Base-by-base conservation (phyloP, 495 filamentous ascomycete genomes). In the Talaromyces adpressus region DNA sequence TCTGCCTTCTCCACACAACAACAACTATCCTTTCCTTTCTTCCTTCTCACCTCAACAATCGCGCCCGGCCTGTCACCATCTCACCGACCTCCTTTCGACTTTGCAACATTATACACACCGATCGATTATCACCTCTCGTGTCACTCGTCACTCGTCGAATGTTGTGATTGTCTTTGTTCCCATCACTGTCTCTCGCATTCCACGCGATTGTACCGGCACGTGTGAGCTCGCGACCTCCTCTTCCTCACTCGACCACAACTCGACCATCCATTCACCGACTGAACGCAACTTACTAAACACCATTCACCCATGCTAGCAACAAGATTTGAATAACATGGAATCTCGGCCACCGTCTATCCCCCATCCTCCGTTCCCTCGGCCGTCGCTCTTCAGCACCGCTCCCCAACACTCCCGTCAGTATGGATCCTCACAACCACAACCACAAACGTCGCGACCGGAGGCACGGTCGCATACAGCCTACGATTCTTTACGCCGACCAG, bases 381-480 rank as follows among this genome's bases (percentile, higher is more conserved):
- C 72, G 4, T 68, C 72, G 8, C 67, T 70, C 16, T 63, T 71
- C 22, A 66, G 66, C 22, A 65, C 66, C 12, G 72, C 72, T 60
- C 67, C 66, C 23, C 61, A 69, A 23, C 67, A 66, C 29, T 53
- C 70, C 51, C 69, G 62, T 54, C 65, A 59, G 52, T 72, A 63
- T 62, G 64, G 47, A 16, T 14, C 52, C 6, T 18, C 59, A 12
- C 39, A 36, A 62, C 23, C 27, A 47, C 62, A 29, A 25, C 20
- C 27, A 47, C 62, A 29, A 25, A 30, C 27, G 5, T 66, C 51
- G 39, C 64, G 51, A 34, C 18, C 64, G 56, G 63, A 61, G 49
- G 60, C 23, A 53, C 60, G 63, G 59, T 29, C 68, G 18, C 69
- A 57, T 3, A 64, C 57, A 18, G 14, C 52, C 34, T 66, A 66